phyloP scores from a whole-genome alignment of 768 basidiomycete genomes.

The Floccularia luteovirens region DNA sequence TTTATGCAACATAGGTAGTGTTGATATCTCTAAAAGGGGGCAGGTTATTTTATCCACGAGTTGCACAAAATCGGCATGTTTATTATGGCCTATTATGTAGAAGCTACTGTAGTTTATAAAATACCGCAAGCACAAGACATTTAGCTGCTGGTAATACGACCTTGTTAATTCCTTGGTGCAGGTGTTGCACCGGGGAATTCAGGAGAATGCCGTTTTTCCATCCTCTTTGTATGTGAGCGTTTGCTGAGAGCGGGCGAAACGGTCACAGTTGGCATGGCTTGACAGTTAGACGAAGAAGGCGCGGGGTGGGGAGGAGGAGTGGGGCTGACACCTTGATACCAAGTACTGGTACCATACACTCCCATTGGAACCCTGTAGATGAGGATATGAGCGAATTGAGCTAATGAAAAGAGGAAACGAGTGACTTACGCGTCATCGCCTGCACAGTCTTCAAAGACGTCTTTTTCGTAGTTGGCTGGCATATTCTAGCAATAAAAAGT shows the following conservation, averaged over 20 bases:
- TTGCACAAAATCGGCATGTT: no score
- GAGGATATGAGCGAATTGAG: constrained; percentile 1
- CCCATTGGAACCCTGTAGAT: constrained; percentile 48
- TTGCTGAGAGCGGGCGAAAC: constrained; percentile 17
- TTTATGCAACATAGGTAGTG: no score
- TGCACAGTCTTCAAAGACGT: constrained; percentile 59
- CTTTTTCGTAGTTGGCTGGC: constrained; percentile 57
- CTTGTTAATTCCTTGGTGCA: no score
- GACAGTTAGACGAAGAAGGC: constrained; percentile 62
- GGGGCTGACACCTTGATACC: constrained; percentile 50
- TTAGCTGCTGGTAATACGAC: no score
- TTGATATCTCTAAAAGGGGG: no score
- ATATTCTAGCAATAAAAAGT: constrained; percentile 47
- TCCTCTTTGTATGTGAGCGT: constrained; percentile 4
- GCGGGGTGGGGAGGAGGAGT: constrained; percentile 54
- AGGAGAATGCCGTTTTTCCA: constrained; percentile 8
- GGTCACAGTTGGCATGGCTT: constrained; percentile 24
- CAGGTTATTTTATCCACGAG: no score
- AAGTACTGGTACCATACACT: constrained; percentile 66
- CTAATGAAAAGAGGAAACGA: neutral
- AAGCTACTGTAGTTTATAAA: no score
- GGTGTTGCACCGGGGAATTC: constrained; percentile 14
- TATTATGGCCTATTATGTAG: no score
- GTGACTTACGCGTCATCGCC: constrained; percentile 47
- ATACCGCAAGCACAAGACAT: no score